These are phyloP conservation scores for Leccinum aurantiacum DNA, from an alignment of 768 basidiomycete genomes.

Conservation along the genomic window DNA sequence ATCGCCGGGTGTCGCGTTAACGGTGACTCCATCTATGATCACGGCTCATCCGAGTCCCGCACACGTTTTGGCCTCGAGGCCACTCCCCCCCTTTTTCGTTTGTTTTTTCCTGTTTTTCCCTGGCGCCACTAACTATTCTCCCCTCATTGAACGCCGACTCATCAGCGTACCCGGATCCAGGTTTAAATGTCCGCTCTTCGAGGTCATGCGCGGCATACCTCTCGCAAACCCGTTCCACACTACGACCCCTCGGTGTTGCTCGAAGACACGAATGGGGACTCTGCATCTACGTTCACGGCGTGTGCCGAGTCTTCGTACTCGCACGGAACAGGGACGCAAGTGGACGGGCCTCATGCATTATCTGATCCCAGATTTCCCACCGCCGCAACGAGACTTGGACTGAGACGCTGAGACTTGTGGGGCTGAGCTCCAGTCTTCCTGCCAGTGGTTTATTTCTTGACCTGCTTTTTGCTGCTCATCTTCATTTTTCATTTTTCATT, in stretches of 20 bases:
- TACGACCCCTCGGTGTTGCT: conserved; percentile 39
- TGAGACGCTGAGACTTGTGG: background rate
- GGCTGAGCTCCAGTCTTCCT: background rate
- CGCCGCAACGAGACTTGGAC: conserved; percentile 29
- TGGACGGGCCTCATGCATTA: conserved; percentile 46
- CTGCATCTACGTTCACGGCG: conserved; percentile 22
- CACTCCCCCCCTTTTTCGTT: no score
- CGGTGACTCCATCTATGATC: no score
- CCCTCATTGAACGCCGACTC: no score
- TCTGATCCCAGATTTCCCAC: conserved; percentile 60
- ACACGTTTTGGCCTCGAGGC: no score
- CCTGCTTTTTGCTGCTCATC: background rate
- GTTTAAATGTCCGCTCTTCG: no score
- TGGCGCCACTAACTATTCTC: no score
- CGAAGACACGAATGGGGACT: conserved; percentile 23
- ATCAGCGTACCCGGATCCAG: no score
- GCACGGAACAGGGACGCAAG: conserved; percentile 17
- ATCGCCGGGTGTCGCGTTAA: no score
- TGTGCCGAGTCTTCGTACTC: conserved; percentile 31
- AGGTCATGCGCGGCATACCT: conserved; percentile 29
- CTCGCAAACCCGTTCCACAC: conserved; percentile 58
- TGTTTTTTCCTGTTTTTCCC: no score
- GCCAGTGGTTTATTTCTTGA: background rate
- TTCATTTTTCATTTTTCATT: background rate
- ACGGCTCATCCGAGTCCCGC: no score